Base-by-base conservation (phyloP, 768 basidiomycete species). In the Lepiota venenata region DNA sequence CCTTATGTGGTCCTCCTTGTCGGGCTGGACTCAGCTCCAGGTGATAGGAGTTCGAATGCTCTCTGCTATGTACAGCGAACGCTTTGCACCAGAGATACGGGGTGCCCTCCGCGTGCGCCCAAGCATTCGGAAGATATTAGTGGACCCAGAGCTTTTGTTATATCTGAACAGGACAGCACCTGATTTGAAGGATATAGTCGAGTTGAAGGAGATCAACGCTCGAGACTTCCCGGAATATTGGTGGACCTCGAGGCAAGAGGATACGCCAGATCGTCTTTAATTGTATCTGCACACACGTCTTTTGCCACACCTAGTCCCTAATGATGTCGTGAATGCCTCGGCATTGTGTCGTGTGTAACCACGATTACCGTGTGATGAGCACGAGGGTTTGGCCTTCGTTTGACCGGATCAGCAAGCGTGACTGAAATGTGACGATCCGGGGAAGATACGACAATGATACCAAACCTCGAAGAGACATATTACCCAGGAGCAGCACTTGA, bases 181-280 rank as follows among this genome's bases (percentile, higher is more conserved):
- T 5, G 50, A 35, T 21, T 12, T 52, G 20, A 14, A 12, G 50
- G 43, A 16, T 18, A 9, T 36, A 11, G 50, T 22, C 38, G 50
- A 32, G 12, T 35, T 52, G 18, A 42, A 44, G 10, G 29, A 35
- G 20, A n/a, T 52, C 3, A 37, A 44, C 36, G 16, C 29, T 35
- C 29, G 16, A 14, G 35, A 27, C 21, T 52, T 52, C 29, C 50
- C 50, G 0, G 50, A 52, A 21, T 52, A 52, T 27, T 52, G 50
- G 50, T 43, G n/a, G 41, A 52, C 20, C 12, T 52, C 50, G 7
- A 52, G 41, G 41, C n/a, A 32, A 12, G 27, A 39, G 12, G 40
- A 43, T 10, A 35, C 40, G 14, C 50, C 40, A 4, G 41, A 52
- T 15, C 50, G 50, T 21, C 50, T 52, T 21, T 52, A 29, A 52